phyloP scores from a whole-genome alignment of 768 basidiomycete genomes.

The Candolleomyces eurysporus region DNA sequence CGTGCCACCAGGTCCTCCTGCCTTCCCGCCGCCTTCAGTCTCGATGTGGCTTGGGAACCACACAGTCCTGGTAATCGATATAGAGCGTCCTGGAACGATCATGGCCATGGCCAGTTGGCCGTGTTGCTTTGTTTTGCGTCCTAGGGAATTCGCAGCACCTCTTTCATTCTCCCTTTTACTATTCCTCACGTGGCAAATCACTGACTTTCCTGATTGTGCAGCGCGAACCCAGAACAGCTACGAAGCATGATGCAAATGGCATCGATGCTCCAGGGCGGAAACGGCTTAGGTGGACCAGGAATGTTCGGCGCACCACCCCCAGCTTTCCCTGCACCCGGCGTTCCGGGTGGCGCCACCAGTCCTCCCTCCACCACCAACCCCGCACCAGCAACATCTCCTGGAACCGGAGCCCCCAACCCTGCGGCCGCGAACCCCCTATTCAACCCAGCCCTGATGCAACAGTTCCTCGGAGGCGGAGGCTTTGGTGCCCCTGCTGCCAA shows the following conservation, averaged over 20 bases:
- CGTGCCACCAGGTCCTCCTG: too few species aligned
- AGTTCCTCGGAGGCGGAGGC: slow-evolving; percentile 29
- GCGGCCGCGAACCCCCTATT: slow-evolving; percentile 33
- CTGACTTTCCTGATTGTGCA: slow-evolving; percentile 17
- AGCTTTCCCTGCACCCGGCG: slow-evolving; percentile 59
- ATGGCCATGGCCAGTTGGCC: too few species aligned
- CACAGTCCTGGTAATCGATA: too few species aligned
- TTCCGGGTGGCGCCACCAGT: slow-evolving; percentile 5
- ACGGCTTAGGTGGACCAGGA: slow-evolving; percentile 20
- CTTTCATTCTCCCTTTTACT: not conserved
- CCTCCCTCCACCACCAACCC: slow-evolving; percentile 37
- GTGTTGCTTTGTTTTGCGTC: too few species aligned
- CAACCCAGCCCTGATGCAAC: slow-evolving; percentile 45
- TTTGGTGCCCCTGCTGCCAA: slow-evolving; percentile 26
- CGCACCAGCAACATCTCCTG: slow-evolving; percentile 7
- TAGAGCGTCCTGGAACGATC: too few species aligned
- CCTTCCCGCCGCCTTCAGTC: too few species aligned
- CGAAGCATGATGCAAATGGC: slow-evolving; percentile 79
- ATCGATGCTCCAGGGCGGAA: slow-evolving; percentile 44
- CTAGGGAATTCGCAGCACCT: not conserved
- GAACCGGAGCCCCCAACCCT: not conserved
- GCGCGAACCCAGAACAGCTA: slow-evolving; percentile 75
- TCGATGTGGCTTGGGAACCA: too few species aligned
- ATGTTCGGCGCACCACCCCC: slow-evolving; percentile 21
- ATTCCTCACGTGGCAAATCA: not conserved